Conservation (phyloP, 2,329 filamentous ascomycete species). For the Stachybotrys chartarum region DNA sequence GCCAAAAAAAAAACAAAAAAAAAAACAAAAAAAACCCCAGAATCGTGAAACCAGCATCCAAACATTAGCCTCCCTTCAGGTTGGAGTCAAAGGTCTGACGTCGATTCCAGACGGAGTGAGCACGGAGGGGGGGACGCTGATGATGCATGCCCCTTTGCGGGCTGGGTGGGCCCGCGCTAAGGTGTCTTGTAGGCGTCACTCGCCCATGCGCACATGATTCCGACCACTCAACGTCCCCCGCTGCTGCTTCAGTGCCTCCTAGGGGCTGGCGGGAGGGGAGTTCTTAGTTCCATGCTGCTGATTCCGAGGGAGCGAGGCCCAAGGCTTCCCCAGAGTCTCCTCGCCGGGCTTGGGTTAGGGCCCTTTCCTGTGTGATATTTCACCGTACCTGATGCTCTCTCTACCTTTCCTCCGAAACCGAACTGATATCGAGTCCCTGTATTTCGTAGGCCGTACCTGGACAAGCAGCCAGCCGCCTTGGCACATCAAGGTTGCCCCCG, state of each 20-base stretch:
- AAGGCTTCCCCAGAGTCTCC: neutral
- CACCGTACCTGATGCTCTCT: no score
- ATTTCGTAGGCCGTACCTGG: neutral
- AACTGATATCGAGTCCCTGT: neutral
- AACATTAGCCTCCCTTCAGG: neutral
- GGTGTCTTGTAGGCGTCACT: neutral
- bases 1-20: no score
- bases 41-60: neutral
- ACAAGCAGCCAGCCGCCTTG: neutral
- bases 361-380: no score
- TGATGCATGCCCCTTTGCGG: no score
- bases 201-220: neutral
- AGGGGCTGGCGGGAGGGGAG: no score
- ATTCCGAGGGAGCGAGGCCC: neutral
- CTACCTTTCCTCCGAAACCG: no score
- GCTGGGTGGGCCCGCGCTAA: no score
- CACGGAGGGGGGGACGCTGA: no score
- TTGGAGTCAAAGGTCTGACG: neutral
- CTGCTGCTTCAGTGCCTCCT: no score
- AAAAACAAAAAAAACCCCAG: no score
- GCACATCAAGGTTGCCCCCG: neutral
- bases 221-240: no score
- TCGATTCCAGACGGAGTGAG: neutral
- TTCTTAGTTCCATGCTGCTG: neutral
- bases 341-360: no score